Evolutionary conservation across 2,329 filamentous ascomycete species (phyloP), one percentile per base, ranked within the genome.

Genomic region (Colletotrichum liaoningense): DNA sequence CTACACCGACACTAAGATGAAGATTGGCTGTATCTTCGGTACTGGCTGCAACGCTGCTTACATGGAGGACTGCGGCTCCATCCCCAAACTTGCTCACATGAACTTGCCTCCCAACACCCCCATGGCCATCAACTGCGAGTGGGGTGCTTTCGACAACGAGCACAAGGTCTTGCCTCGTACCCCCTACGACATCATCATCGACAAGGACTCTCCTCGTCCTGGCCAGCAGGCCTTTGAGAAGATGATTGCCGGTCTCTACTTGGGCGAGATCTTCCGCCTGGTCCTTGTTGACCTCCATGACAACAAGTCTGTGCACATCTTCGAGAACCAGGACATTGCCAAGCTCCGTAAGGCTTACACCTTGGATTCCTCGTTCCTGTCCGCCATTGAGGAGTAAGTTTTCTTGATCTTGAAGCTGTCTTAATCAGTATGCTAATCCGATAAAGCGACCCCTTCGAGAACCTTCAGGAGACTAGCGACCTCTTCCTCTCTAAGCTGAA

Each of bases 21-120:
- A 92, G 85, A 97, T 98, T 79, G 97, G 97, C 69, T 98, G 96
- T 84, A 99, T 99, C 81, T 99, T 99, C 79, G 97, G 97, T 78
- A 99, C 97, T 14, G 97, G 97, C 73, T 98, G 97, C 86, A 99
- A 99, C 80, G 97, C 96, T 54, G 97, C 97, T 52, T 99, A 99
- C 86, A 97, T 99, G 93, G 97, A 99, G 84, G 86, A 97, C 79
- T 94, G 91, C 76, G 95, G 95, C 76, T 94, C 93, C 14, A 95
- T 99, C 76, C 96, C 95, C 76, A 99, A 99, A 88, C 91, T 99
- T 67, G 94, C 93, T 12, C 92, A 98, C 85, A 90, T 97, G 88
- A 97, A 97, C 79, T 90, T 98, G 49, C 93, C 95, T 63, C 87
- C 94, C 0, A 92, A 97, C 74, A 91, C 91, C 74, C 95, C 93